Percentiles rank a stretch among this genome's conserved stretches.
Evolutionary conservation across 331 rosid species (phyloP).

Genomic region (Malus hybrid): DNA sequence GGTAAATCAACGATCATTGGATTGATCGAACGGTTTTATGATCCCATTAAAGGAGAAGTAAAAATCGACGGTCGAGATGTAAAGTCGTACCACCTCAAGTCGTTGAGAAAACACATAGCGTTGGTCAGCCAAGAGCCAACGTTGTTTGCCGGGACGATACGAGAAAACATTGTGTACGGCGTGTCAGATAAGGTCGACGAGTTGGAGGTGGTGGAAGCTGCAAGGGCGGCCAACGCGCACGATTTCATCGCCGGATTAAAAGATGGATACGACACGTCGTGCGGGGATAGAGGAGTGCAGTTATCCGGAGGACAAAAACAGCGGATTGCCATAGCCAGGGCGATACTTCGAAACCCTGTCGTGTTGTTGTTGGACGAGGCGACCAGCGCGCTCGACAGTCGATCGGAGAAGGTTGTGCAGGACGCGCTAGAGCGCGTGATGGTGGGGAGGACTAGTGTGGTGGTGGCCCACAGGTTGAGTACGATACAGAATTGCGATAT

Average conservation of each 20-base stretch:
- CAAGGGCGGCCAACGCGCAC: constrained; percentile 73
- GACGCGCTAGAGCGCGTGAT: constrained; percentile 76
- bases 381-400: constrained; percentile 79
- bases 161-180: constrained; percentile 67
- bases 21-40: constrained; percentile 74
- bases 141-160: constrained; percentile 61
- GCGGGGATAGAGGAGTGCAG: constrained; percentile 86
- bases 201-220: constrained; percentile 63
- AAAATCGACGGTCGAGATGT: constrained; percentile 56
- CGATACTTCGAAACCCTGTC: constrained; percentile 62
- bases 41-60: constrained; percentile 54
- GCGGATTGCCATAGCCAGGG: constrained; percentile 81
- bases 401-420: constrained; percentile 74
- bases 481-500: constrained; percentile 64
- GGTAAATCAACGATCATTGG: constrained; percentile 82
- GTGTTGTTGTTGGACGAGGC: constrained; percentile 77
- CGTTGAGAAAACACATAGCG: constrained; percentile 62
- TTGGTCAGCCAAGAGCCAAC: constrained; percentile 89
- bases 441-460: constrained; percentile 88
- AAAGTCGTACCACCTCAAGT: constrained; percentile 42
- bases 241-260: constrained; percentile 64
- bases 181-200: constrained; percentile 32
- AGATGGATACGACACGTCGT: constrained; percentile 67
- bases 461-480: constrained; percentile 87
- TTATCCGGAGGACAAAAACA: constrained; percentile 89